Conservation (phyloP, 208 protist species). For the Wallacemonas sp. region DNA sequence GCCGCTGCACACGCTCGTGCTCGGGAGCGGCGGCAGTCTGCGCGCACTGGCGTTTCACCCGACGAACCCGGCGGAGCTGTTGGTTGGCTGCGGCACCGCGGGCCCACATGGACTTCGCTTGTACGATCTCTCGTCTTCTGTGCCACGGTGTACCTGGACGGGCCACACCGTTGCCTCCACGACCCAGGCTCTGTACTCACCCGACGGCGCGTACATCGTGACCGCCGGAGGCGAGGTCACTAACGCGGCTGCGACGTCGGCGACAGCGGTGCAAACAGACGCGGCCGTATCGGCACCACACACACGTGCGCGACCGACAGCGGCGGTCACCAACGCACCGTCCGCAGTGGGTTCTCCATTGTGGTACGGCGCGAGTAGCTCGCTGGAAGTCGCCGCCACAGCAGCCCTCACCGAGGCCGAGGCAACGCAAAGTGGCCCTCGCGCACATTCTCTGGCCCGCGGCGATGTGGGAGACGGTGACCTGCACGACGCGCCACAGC, state of each 20-base stretch:
- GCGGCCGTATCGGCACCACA: not conserved
- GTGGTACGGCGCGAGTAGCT: slow-evolving; percentile 9
- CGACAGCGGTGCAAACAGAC: not conserved
- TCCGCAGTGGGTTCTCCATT: too few species aligned
- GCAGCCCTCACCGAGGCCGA: not conserved
- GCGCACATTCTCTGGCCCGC: too few species aligned
- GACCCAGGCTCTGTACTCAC: slow-evolving; percentile 73
- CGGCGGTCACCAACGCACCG: too few species aligned
- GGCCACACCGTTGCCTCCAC: slow-evolving; percentile 41
- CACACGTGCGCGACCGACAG: not conserved
- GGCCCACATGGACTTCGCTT: slow-evolving; percentile 31
- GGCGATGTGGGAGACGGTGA: too few species aligned
- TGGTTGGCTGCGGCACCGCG: slow-evolving; percentile 43
- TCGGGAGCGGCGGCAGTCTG: slow-evolving; percentile 35
- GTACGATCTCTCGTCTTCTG: slow-evolving; percentile 55
- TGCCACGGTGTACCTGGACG: slow-evolving; percentile 18
- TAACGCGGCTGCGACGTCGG: not conserved
- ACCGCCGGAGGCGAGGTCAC: slow-evolving; percentile 39
- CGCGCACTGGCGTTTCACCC: slow-evolving; percentile 75
- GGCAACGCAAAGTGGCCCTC: too few species aligned
- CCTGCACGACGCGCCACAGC: too few species aligned
- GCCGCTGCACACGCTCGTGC: slow-evolving; percentile 20
- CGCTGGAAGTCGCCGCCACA: not conserved
- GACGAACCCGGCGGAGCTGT: slow-evolving; percentile 57
- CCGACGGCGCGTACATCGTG: slow-evolving; percentile 62